These are phyloP conservation scores for Pestalotiopsis sp. DNA, from an alignment of 2,329 filamentous ascomycete genomes.

Conservation along the genomic window DNA sequence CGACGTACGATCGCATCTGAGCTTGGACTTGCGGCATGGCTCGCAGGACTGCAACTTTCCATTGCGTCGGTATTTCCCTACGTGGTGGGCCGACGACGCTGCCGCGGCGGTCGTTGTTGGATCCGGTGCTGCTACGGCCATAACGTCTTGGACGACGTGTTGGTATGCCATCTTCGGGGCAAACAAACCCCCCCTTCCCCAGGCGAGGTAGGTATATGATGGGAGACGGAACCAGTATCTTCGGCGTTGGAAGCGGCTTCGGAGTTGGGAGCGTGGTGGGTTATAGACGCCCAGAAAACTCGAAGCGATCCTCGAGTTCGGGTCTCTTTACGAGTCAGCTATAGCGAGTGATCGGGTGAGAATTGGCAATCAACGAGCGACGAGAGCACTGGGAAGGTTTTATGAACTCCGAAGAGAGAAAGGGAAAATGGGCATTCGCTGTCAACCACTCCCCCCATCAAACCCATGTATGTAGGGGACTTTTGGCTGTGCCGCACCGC, in stretches of 20 bases:
- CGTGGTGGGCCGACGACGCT: background rate
- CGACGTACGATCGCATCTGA: slow-evolving; percentile 12
- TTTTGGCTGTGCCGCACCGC: slow-evolving; percentile 1
- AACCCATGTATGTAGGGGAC: background rate
- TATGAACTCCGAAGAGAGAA: slow-evolving; percentile 3
- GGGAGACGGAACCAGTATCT: background rate
- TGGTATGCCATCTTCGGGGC: slow-evolving; percentile 1
- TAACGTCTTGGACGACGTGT: background rate
- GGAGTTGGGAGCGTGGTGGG: background rate
- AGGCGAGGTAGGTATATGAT: background rate
- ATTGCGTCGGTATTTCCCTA: slow-evolving; percentile 12
- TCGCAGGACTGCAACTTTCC: slow-evolving; percentile 13
- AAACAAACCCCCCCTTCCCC: no score
- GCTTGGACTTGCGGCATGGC: slow-evolving; percentile 13
- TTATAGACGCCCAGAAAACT: no score
- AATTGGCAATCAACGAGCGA: background rate
- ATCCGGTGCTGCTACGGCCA: background rate
- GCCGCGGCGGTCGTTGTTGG: background rate
- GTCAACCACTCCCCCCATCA: background rate
- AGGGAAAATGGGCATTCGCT: background rate
- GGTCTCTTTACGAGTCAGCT: background rate
- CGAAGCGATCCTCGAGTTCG: background rate
- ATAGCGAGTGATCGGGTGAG: background rate
- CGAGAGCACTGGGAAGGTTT: background rate
- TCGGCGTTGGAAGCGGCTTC: background rate